Base-by-base conservation (phyloP, 1,139 yeast genomes). In the Blastobotrys apis region DNA sequence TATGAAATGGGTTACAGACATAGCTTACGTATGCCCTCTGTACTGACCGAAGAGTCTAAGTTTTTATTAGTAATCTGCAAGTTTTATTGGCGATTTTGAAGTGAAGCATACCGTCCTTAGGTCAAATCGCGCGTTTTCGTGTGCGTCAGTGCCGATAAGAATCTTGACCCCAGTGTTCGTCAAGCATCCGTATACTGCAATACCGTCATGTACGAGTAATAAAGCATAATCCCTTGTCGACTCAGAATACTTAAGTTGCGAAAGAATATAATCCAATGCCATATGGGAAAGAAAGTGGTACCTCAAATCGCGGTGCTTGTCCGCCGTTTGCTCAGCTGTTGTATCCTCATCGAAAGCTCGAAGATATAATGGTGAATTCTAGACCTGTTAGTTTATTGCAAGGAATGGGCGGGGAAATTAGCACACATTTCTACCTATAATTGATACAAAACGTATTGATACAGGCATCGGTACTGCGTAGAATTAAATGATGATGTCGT, bases 281-380 rank as follows among this genome's bases (percentile, higher is more conserved):
- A 68, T 68, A 49, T 68, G 71, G 5, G 72, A 67, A 9, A 68
- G 57, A 45, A 67, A 67, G 43, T 67, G 67, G 52, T 60, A 64
- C 37, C 64, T 56, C 17, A 54, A 48, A 17, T 52, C 53, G n/a
- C 44, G 47, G 4, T 48, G 49, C 8, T 47, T 31, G 32, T 47
- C 44, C n/a, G n/a, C n/a, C n/a, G n/a, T 15, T 12, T 40, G 27
- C 13, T 43, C 33, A 1, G 23, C 37, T 20, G 36, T 39, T 1
- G 23, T 33, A 17, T 42, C 43, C 16, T 32, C 31, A 32, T 53
- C 55, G 32, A 53, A 58, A 9, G 58, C 43, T 37, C 47, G 48
- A 32, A 63, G 47, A 35, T 54, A 62, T 15, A 62, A 49, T 9
- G 65, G 65, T 2, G 58, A 49, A 47, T 60, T 62, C 62, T 60